These are phyloP conservation scores for Lactifluus pinguis DNA, from an alignment of 768 basidiomycete species.

Conservation along the genomic window DNA sequence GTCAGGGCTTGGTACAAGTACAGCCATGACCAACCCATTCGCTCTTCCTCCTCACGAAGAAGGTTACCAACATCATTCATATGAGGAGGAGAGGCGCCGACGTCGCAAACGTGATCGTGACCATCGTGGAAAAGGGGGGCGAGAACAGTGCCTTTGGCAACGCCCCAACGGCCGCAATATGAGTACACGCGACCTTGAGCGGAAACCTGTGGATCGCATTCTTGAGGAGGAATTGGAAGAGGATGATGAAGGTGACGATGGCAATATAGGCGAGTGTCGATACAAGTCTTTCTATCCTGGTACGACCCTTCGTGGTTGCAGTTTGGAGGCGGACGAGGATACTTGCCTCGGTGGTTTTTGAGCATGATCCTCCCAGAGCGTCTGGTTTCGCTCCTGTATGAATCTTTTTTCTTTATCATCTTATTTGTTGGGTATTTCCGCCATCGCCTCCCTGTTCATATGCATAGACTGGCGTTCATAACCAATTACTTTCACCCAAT, in stretches of 20 bases:
- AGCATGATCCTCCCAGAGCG: neutral
- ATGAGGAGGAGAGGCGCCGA: conserved; percentile 19
- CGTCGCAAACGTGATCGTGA: conserved; percentile 17
- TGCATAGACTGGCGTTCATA: conserved; percentile 7
- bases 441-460: neutral
- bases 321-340: conserved; percentile 15
- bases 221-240: conserved; percentile 10
- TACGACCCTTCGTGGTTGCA: conserved; percentile 13
- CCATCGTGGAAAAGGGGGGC: conserved; percentile 15
- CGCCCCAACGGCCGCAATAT: neutral
- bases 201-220: neutral
- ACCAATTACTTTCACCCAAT: neutral
- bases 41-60: conserved; percentile 14
- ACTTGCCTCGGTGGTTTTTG: conserved; percentile 20
- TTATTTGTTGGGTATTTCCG: conserved; percentile 2
- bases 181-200: conserved; percentile 8
- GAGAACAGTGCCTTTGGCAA: conserved; percentile 12
- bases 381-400: neutral
- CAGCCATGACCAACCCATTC: conserved; percentile 20
- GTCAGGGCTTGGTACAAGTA: neutral
- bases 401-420: conserved; percentile 2
- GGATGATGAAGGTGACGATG: conserved; percentile 15
- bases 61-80: conserved; percentile 9
- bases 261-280: conserved; percentile 6
- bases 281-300: conserved; percentile 15